Evolutionary conservation across 805 yeast genomes (phyloP), one percentile per base, ranked within the genome.

Genomic region (Wickerhamomyces alni): DNA sequence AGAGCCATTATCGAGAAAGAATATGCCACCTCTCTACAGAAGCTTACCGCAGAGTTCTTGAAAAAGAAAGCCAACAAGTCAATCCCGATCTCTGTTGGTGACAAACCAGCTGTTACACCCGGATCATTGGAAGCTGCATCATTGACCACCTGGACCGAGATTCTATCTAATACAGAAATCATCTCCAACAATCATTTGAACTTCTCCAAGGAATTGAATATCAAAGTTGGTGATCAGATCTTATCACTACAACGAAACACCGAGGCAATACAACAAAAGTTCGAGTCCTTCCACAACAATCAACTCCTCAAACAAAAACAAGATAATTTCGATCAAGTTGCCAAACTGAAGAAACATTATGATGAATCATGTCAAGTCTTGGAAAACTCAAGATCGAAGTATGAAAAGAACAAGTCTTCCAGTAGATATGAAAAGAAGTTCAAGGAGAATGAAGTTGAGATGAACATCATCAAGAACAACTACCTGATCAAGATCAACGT

Each of bases 101-200:
- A 87, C 44, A 75, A 75, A 15, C 99, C 99, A 0, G 74, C 79
- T 31, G 75, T 86, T 32, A 93, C 99, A 0, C 98, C 99, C 0
- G 99, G 99, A 0, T 87, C 97, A 0, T 67, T 91, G 36, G 98
- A 93, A 57, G 74, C 85, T 47, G 95, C 96, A 0, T 70, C 85
- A 13, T 64, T 89, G 45, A 95, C 86, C 11, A 76, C 95, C 2
- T 91, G 99, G 99, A 87, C 76, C 33, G 95, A 87, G 47, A 75
- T 89, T 7, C 70, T 91, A 43, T 72, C 83, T 3, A 93, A 87
- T 55, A 86, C 96, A 1, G 97, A 89, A 60, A 65, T 72, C 18
- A 74, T 85, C 29, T 82, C 95, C 28, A 75, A 70, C 38, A 94
- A 85, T 50, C 80, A 78, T 49, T 57, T 59, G 19, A 62, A 70